Evolutionary conservation across 2,329 filamentous ascomycete genomes (phyloP), one percentile per base, ranked within the genome.

Genomic region (Monilinia fructigena): DNA sequence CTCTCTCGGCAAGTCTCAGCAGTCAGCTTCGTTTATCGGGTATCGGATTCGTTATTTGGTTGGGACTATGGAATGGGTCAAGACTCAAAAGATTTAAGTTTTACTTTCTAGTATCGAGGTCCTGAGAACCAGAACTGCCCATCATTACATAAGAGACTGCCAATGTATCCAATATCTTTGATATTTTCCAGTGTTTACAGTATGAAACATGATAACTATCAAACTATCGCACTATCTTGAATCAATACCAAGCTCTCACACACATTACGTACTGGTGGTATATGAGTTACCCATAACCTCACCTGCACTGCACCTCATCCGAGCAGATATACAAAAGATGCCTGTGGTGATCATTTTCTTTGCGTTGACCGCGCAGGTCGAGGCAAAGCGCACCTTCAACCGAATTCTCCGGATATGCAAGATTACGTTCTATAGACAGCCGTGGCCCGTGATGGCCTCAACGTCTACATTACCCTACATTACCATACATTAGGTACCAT

Each of bases 351-450:
- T 60, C 58, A 60, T 50, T 48, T 26, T 12, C 23, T 38, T 50
- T 12, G 58, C 20, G 3, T 48, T 23, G 56, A 60, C 56, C 23
- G 28, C 42, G 42, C 56, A 48, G n/a, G 18, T 60, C 31, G 20
- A 35, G 28, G 31, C 31, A 35, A 35, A 42, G 20, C 47, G 20
- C 5, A 47, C 20, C 48, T 38, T 26, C 28, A 38, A 14, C 56
- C 58, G 58, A 60, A 38, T 60, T 60, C 45, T 60, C 58, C 45
- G 58, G 58, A 50, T 50, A 60, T 60, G 58, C 58, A 60, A 50
- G 58, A 60, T 60, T 60, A 60, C 38, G 45, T 23, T 47, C 38
- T 45, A n/a, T 28, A 6, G 55, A 47, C 40, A 59, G 55, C 55
- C 38, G 38, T 40, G 38, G 38, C 12, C 38, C 45, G 28, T 48